These are phyloP conservation scores for Tetrahymena elliotti DNA, from an alignment of 73 alveolate genomes.

Conservation along the genomic window DNA sequence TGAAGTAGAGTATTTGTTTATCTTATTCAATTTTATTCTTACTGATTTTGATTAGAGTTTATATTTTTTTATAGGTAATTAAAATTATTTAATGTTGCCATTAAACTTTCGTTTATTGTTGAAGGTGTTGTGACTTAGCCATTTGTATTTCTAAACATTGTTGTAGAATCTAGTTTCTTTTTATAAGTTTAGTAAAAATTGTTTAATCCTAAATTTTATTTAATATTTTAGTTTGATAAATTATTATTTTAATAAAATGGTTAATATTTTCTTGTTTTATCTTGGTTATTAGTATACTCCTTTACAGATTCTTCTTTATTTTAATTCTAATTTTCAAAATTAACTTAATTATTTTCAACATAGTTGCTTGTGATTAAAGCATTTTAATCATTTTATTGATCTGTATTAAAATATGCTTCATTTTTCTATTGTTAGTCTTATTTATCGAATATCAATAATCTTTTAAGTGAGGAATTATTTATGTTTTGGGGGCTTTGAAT, in stretches of 20 bases:
- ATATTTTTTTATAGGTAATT: background rate
- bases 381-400: background rate
- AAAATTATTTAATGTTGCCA: background rate
- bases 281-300: background rate
- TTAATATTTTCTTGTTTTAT: no score
- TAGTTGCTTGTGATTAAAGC: background rate
- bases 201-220: background rate
- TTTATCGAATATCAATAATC: background rate
- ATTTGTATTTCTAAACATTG: background rate
- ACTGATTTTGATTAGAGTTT: background rate
- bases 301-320: no score
- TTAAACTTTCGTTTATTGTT: background rate
- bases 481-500: background rate
- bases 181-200: background rate
- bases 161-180: background rate
- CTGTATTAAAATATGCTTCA: background rate
- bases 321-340: no score
- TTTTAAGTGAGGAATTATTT: background rate
- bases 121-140: background rate
- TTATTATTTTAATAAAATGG: no score
- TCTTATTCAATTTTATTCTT: background rate
- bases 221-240: background rate
- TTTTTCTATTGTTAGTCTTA: background rate
- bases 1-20: no score
- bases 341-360: no score